phyloP scores from a whole-genome alignment of 441 rosid genomes.

The Gossypium davidsonii region DNA sequence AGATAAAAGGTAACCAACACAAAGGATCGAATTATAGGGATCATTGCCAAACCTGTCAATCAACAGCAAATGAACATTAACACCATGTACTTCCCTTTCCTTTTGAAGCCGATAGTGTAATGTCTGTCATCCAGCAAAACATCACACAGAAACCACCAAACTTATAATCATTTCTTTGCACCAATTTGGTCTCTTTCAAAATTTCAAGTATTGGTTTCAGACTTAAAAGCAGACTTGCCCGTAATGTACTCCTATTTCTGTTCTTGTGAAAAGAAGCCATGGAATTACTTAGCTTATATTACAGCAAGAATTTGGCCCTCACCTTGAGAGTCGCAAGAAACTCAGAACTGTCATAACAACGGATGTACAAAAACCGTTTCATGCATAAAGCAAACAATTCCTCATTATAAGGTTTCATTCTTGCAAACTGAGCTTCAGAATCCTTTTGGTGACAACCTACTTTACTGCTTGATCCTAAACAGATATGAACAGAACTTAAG shows the following conservation, averaged over 20 bases:
- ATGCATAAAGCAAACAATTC: conserved; percentile 48
- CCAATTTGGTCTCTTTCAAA: no score
- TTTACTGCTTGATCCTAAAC: conserved; percentile 30
- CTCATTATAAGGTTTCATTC: conserved; percentile 30
- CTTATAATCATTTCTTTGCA: not conserved
- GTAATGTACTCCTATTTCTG: not conserved
- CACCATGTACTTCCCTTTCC: conserved; percentile 42
- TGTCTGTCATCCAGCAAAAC: conserved; percentile 37
- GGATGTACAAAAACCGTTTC: conserved; percentile 56
- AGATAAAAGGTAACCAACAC: not conserved
- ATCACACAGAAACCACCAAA: not conserved
- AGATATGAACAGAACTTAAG: not conserved
- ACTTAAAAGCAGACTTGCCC: not conserved
- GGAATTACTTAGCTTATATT: not conserved
- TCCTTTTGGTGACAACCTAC: conserved; percentile 19
- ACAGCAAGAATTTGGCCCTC: not conserved
- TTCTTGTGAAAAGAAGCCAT: no score
- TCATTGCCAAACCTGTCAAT: conserved; percentile 48
- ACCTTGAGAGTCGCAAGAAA: conserved; percentile 80
- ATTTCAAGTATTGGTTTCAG: not conserved
- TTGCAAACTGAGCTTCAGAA: conserved; percentile 6
- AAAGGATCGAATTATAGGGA: not conserved
- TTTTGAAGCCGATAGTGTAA: conserved; percentile 44
- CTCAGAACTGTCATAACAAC: conserved; percentile 65
- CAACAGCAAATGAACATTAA: conserved; percentile 47